Evolutionary conservation across 371 early-diverging fungal species (phyloP).

Genomic region (Apophysomyces variabilis): DNA sequence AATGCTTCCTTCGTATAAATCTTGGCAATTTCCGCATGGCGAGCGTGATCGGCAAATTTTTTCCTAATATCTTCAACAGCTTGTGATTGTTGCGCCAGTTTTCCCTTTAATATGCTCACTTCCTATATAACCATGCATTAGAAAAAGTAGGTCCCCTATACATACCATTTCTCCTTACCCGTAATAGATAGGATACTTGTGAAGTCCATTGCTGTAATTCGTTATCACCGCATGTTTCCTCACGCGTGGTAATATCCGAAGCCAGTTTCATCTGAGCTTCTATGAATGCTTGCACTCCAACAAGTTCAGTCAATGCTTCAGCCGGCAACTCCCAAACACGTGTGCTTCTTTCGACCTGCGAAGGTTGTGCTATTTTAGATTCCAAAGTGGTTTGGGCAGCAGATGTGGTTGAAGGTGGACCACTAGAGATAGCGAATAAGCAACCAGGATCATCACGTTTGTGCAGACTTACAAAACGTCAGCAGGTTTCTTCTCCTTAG

Average conservation of each 20-base stretch:
- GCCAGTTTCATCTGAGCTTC: slow-evolving; percentile 14
- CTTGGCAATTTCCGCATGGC: slow-evolving; percentile 5
- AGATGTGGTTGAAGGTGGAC: slow-evolving; percentile 10
- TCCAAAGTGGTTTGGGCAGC: slow-evolving; percentile 23
- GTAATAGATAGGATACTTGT: not conserved
- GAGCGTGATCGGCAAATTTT: slow-evolving; percentile 6
- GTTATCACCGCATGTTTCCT: slow-evolving; percentile 14
- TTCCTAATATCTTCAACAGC: slow-evolving; percentile 3
- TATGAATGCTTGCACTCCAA: slow-evolving; percentile 14
- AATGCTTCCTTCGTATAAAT: slow-evolving; percentile 3
- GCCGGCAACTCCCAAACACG: slow-evolving; percentile 20
- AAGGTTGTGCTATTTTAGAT: slow-evolving; percentile 21
- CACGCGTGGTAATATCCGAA: slow-evolving; percentile 15
- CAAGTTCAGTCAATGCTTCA: slow-evolving; percentile 17
- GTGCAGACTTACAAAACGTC: not conserved
- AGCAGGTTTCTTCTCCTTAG: not conserved
- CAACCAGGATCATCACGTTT: not conserved
- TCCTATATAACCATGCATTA: not conserved
- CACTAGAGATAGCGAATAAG: not conserved
- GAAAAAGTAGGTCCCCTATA: not conserved
- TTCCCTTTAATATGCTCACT: slow-evolving; percentile 1
- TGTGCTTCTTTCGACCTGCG: slow-evolving; percentile 20
- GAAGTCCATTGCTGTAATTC: slow-evolving; percentile 7
- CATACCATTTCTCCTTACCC: not conserved
- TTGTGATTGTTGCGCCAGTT: not conserved